Conservation (phyloP, 257 asterid genomes). For the Petunia axillaris region DNA sequence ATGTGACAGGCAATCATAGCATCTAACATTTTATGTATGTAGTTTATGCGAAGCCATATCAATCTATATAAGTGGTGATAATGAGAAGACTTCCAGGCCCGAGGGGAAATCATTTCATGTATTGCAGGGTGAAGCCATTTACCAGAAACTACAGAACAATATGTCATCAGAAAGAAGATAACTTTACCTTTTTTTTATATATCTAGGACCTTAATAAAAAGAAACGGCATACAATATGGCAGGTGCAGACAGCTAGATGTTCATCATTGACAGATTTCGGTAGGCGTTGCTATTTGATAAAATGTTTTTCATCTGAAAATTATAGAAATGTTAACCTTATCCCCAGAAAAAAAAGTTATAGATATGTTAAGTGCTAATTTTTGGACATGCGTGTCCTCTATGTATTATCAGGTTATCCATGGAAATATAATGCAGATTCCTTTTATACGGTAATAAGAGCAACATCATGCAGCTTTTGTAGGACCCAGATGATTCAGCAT, state of each 20-base stretch:
- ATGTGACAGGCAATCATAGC: slow-evolving; percentile 20
- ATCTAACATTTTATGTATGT: slow-evolving; percentile 24
- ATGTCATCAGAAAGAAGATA: background rate
- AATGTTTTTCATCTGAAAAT: background rate
- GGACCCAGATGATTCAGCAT: background rate
- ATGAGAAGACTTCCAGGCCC: slow-evolving; percentile 3
- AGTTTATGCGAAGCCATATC: background rate
- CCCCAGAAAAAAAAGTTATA: background rate
- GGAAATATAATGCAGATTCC: background rate
- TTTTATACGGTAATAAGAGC: background rate
- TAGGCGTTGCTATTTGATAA: background rate
- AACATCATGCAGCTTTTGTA: no score
- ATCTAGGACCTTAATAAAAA: background rate
- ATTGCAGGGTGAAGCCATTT: background rate
- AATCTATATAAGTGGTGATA: slow-evolving; percentile 13
- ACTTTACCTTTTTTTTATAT: background rate
- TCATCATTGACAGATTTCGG: background rate
- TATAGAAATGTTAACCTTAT: no score
- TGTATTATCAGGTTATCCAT: background rate
- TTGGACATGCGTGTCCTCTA: background rate
- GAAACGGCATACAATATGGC: slow-evolving; percentile 12
- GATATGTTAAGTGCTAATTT: background rate
- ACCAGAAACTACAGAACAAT: background rate
- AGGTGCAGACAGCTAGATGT: background rate
- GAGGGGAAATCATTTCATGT: background rate